A percentile compares a stretch with the other conserved stretches of the same genome.
Conservation (phyloP, 345 rosid species). For the Gossypium rotundifolium region DNA sequence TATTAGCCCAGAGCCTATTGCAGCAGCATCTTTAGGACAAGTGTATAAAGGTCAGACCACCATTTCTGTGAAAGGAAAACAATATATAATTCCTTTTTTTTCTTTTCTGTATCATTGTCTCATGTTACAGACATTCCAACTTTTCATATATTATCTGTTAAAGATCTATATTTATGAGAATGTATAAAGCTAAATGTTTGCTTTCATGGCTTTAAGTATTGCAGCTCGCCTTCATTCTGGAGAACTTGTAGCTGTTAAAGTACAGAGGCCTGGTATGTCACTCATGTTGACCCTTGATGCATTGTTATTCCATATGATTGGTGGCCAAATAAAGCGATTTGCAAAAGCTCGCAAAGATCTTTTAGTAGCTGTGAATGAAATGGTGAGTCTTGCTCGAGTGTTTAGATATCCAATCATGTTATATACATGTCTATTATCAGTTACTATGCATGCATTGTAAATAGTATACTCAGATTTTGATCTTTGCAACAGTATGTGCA, state of each 20-base stretch:
- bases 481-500: not conserved
- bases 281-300: constrained; percentile 85
- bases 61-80: constrained; percentile 7
- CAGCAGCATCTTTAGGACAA: constrained; percentile 97
- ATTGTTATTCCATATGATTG: constrained; percentile 75
- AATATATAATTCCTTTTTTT: not conserved
- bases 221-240: constrained; percentile 97
- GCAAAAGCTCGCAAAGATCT: constrained; percentile 89
- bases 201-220: constrained; percentile 40
- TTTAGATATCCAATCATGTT: not conserved
- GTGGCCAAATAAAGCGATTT: constrained; percentile 90
- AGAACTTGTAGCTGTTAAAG: constrained; percentile 95
- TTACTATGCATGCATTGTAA: not conserved
- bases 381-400: constrained; percentile 46
- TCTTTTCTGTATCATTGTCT: not conserved
- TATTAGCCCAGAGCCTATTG: constrained; percentile 81
- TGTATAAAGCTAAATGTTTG: constrained; percentile 20
- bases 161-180: constrained; percentile 3
- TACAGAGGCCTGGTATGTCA: constrained; percentile 94
- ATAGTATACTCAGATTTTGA: not conserved
- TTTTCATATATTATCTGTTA: not conserved
- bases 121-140: not conserved
- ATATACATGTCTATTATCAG: not conserved
- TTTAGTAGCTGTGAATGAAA: constrained; percentile 86
- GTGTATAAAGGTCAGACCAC: constrained; percentile 79